Conservation (phyloP, 768 basidiomycete genomes). For the Dacryopinax spathularia region DNA sequence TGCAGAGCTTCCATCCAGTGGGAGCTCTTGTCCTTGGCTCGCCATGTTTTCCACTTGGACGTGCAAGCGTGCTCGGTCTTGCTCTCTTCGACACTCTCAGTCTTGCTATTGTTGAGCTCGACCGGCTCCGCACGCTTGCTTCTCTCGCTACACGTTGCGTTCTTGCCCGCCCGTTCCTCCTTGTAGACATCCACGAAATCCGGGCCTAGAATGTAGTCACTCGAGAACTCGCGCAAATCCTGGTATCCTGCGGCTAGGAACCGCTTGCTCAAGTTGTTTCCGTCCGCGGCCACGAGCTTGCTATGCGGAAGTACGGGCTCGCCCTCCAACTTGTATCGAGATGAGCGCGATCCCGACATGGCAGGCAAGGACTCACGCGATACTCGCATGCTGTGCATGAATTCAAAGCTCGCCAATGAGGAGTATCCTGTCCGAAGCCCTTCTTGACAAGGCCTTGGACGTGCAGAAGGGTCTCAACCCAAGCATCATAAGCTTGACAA, state of each 20-base stretch:
- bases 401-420: neutral
- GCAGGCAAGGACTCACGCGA: neutral
- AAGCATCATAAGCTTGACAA: neutral
- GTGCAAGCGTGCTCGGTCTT: neutral
- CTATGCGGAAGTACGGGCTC: neutral
- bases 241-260: neutral
- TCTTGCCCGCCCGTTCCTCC: neutral
- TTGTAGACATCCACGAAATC: neutral
- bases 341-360: neutral
- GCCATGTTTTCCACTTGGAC: neutral
- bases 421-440: neutral
- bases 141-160: neutral
- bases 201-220: neutral
- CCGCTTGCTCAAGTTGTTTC: neutral
- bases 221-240: neutral
- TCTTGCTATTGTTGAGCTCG: neutral
- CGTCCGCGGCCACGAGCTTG: neutral
- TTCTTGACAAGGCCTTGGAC: neutral
- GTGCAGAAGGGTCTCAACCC: neutral
- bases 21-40: neutral
- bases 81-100: neutral
- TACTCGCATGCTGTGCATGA: neutral
- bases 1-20: neutral
- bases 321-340: neutral
- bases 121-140: neutral